A percentile compares a stretch with the other conserved stretches of the same genome.
Evolutionary conservation across 2,329 filamentous ascomycete genomes (phyloP).

Genomic region (Alternaria ethzedia): DNA sequence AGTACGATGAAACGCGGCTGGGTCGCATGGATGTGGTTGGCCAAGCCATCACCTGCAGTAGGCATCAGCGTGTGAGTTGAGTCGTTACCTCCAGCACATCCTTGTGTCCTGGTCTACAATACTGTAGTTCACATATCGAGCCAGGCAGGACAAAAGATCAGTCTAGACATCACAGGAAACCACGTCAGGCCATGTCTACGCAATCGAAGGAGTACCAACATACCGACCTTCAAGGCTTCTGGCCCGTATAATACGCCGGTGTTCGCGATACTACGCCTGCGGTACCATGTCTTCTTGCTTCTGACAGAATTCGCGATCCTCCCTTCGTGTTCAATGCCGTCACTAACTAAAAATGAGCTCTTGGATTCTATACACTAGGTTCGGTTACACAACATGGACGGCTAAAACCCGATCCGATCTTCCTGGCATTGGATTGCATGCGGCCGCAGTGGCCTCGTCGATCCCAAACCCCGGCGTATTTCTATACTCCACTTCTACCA

Average conservation of each 20-base stretch:
- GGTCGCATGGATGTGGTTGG: background rate
- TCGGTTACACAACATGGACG: constrained; percentile 9
- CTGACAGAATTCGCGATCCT: background rate
- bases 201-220: background rate
- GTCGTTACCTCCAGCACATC: background rate
- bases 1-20: background rate
- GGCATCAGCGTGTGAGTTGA: background rate
- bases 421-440: constrained; percentile 1
- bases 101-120: background rate
- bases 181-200: background rate
- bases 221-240: background rate
- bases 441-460: constrained; percentile 3
- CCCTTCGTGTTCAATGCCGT: background rate
- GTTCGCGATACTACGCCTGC: background rate
- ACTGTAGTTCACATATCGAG: background rate
- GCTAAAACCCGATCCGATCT: constrained; percentile 5
- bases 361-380: background rate
- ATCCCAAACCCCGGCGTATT: background rate
- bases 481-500: constrained; percentile 10
- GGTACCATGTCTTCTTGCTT: background rate
- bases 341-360: background rate
- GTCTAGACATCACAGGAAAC: background rate
- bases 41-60: background rate
- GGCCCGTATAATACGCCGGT: background rate
- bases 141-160: background rate